A percentile compares a stretch with the other conserved stretches of the same genome.
Conservation (phyloP, 116 monocot species). For the Zostera marina region DNA sequence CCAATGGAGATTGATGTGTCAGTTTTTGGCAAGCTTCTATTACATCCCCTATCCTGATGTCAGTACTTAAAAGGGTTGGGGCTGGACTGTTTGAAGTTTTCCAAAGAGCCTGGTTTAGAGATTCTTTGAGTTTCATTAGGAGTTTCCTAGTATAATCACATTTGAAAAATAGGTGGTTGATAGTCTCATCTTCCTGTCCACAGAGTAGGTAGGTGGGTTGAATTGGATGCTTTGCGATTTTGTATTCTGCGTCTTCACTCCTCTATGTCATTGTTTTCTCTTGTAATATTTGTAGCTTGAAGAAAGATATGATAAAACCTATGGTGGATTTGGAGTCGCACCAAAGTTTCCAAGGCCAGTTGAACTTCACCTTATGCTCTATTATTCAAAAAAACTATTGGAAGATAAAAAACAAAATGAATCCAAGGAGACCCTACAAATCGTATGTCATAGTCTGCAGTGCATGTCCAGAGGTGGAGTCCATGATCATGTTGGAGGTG, state of each 20-base stretch:
- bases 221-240: not conserved
- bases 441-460: slow-evolving; percentile 54
- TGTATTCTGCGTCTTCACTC: not conserved
- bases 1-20: too few relatives aligned
- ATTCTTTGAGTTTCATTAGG: too few relatives aligned
- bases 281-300: slow-evolving; percentile 29
- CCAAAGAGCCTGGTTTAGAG: too few relatives aligned
- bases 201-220: too few relatives aligned
- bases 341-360: slow-evolving; percentile 97
- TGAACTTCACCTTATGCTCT: slow-evolving; percentile 64
- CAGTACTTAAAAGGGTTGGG: too few relatives aligned
- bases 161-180: too few relatives aligned
- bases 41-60: too few relatives aligned
- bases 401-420: slow-evolving; percentile 36
- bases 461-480: slow-evolving; percentile 95
- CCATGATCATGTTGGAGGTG: slow-evolving; percentile 92
- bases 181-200: too few relatives aligned
- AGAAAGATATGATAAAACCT: slow-evolving; percentile 57
- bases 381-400: slow-evolving; percentile 39
- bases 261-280: not conserved
- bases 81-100: too few relatives aligned
- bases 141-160: too few relatives aligned
- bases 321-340: slow-evolving; percentile 87
- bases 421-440: slow-evolving; percentile 32
- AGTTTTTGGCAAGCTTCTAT: too few relatives aligned